Evolutionary conservation across 257 asterid species (phyloP).

Genomic region (Echites panduratus): DNA sequence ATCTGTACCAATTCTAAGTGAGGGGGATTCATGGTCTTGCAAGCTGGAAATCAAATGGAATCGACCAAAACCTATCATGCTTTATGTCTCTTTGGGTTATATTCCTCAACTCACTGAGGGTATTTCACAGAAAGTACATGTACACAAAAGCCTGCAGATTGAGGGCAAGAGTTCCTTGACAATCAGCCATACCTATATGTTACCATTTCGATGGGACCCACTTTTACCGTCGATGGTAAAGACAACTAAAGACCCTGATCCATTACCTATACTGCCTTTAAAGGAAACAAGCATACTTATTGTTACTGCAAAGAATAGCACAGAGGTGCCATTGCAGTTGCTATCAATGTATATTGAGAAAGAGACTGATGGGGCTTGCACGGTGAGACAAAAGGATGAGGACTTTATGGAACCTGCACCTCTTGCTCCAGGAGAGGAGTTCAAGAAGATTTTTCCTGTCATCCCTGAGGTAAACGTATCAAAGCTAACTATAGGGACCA

Average conservation of each 20-base stretch:
- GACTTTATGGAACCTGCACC: slow-evolving; percentile 38
- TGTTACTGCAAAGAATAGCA: slow-evolving; percentile 67
- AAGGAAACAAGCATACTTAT: slow-evolving; percentile 69
- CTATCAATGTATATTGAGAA: slow-evolving; percentile 64
- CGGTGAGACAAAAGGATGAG: slow-evolving; percentile 44
- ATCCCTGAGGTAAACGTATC: slow-evolving; percentile 43
- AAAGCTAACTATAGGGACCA: slow-evolving; percentile 50
- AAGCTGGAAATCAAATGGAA: slow-evolving; percentile 89
- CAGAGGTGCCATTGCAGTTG: slow-evolving; percentile 76
- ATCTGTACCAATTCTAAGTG: slow-evolving; percentile 69
- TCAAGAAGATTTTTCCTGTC: slow-evolving; percentile 73
- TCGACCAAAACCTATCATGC: slow-evolving; percentile 95
- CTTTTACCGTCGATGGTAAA: slow-evolving; percentile 68
- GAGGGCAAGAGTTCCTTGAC: slow-evolving; percentile 84
- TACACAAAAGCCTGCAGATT: slow-evolving; percentile 91
- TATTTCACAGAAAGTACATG: slow-evolving; percentile 72
- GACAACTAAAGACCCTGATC: slow-evolving; percentile 50
- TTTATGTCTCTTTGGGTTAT: slow-evolving; percentile 86
- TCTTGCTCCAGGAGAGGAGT: slow-evolving; percentile 87
- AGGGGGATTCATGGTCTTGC: slow-evolving; percentile 84
- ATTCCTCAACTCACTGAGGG: slow-evolving; percentile 51
- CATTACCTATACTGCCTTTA: slow-evolving; percentile 51
- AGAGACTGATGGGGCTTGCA: slow-evolving; percentile 42
- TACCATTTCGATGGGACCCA: slow-evolving; percentile 78
- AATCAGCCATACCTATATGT: slow-evolving; percentile 68